Evolutionary conservation across 306 rosid species (phyloP).

Genomic region (Datisca glomerata): DNA sequence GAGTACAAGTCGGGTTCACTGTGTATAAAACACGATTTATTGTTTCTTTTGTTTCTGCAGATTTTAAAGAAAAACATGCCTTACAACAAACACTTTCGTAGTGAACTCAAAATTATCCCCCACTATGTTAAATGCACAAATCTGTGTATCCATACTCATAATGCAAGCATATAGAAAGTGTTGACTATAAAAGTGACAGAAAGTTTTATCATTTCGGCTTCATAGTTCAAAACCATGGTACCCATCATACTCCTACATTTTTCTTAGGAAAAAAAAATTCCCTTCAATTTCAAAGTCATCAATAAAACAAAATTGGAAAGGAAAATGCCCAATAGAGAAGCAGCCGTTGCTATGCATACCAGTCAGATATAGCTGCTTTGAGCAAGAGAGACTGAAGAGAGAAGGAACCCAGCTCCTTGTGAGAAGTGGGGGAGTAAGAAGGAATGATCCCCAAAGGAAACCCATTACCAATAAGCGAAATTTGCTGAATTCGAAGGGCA

Average conservation of each 20-base stretch:
- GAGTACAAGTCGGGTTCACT: too few relatives aligned
- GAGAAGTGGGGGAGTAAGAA: slow-evolving; percentile 45
- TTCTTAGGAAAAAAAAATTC: too few relatives aligned
- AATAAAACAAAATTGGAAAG: not conserved
- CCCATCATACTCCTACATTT: too few relatives aligned
- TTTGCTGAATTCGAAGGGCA: slow-evolving; percentile 48
- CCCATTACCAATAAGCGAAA: slow-evolving; percentile 30
- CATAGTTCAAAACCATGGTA: not conserved
- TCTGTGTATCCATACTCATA: too few relatives aligned
- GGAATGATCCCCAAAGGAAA: slow-evolving; percentile 47
- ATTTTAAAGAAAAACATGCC: too few relatives aligned
- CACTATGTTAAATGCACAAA: too few relatives aligned
- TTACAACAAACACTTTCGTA: too few relatives aligned
- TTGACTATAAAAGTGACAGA: too few relatives aligned
- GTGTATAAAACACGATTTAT: too few relatives aligned
- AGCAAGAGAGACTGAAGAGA: slow-evolving; percentile 60
- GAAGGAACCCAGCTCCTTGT: slow-evolving; percentile 48
- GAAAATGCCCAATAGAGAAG: not conserved
- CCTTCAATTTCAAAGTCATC: not conserved
- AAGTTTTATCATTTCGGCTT: not conserved
- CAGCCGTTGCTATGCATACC: slow-evolving; percentile 22
- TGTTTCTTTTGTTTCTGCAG: too few relatives aligned
- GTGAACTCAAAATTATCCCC: too few relatives aligned
- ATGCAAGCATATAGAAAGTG: too few relatives aligned
- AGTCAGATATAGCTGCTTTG: slow-evolving; percentile 22